Evolutionary conservation across 75 land plant genomes (phyloP), one percentile per base, ranked within the genome.

Genomic region (Selaginella moellendorffii): DNA sequence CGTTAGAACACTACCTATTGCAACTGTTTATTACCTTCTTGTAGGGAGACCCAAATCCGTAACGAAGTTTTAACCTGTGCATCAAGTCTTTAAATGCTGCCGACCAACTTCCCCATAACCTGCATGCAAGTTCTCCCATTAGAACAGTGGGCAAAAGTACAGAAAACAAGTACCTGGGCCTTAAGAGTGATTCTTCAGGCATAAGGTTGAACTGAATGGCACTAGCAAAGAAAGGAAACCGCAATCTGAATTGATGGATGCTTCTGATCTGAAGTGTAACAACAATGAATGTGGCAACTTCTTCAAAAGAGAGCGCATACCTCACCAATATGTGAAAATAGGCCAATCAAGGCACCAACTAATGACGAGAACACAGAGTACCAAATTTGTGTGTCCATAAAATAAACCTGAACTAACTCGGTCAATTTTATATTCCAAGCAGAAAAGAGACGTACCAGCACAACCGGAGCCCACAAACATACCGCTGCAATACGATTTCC

Each of bases 381-480:
- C 97, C 97, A 92, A 23, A 92, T 85, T 65, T 81, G 85, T 17
- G 83, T 66, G 66, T 92, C 97, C 97, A 92, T 88, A 26, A 92
- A 67, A 65, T 92, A 92, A 2, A 92, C 10, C 30, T 26, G 64
- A 56, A 56, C 2, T 56, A 19, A n/a, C n/a, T n/a, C n/a, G n/a
- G n/a, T n/a, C n/a, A n/a, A n/a, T n/a, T n/a, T n/a, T n/a, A n/a
- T n/a, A n/a, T n/a, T n/a, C n/a, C n/a, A n/a, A n/a, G n/a, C n/a
- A 62, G 19, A 2, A 51, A 69, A 56, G 17, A 53, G 23, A 66
- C 77, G 46, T 30, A 77, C 73, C 62, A 74, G 22, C 27, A 74
- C 29, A 23, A 74, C 77, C 0, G 77, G 77, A 60, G 68, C 62
- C 77, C 77, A 74, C 52, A 74, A 22, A 0, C 81, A 67, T 1